These are phyloP conservation scores for Cladosporium sphaerospermum DNA, from an alignment of 2,329 filamentous ascomycete species.

Conservation along the genomic window DNA sequence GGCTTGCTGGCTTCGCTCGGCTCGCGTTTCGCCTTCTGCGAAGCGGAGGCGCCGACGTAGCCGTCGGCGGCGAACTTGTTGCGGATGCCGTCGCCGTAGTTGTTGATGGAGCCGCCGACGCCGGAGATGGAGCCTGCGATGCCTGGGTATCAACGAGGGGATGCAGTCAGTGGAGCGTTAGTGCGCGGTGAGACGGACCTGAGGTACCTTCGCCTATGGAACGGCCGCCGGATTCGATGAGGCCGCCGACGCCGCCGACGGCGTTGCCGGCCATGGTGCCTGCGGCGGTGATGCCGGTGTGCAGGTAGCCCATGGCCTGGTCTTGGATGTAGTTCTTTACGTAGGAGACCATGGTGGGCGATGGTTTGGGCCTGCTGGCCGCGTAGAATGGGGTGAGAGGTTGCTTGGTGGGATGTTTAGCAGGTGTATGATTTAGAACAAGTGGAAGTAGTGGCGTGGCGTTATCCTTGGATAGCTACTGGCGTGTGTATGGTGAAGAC, in stretches of 20 bases:
- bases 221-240: slow-evolving; percentile 30
- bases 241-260: slow-evolving; percentile 30
- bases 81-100: slow-evolving; percentile 28
- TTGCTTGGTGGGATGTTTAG: not conserved
- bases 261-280: slow-evolving; percentile 33
- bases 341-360: slow-evolving; percentile 11
- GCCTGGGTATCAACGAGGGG: slow-evolving; percentile 22
- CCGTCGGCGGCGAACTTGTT: slow-evolving; percentile 28
- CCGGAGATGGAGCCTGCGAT: slow-evolving; percentile 30
- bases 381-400: not conserved
- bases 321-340: slow-evolving; percentile 26
- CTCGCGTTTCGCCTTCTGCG: slow-evolving; percentile 7
- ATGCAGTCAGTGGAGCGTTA: slow-evolving; percentile 9
- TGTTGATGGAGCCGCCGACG: slow-evolving; percentile 30
- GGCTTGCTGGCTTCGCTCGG: slow-evolving; percentile 12
- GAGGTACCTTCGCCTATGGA: slow-evolving; percentile 29
- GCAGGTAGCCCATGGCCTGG: slow-evolving; percentile 27
- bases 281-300: slow-evolving; percentile 31
- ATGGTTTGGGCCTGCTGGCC: not conserved
- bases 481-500: no score
- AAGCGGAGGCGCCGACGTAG: slow-evolving; percentile 14
- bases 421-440: no score
- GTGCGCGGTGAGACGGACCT: slow-evolving; percentile 16
- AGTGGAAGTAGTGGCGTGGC: no score
- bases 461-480: no score